Evolutionary conservation across 2,329 filamentous ascomycete species (phyloP).

Genomic region (Blastomyces emzantsi): DNA sequence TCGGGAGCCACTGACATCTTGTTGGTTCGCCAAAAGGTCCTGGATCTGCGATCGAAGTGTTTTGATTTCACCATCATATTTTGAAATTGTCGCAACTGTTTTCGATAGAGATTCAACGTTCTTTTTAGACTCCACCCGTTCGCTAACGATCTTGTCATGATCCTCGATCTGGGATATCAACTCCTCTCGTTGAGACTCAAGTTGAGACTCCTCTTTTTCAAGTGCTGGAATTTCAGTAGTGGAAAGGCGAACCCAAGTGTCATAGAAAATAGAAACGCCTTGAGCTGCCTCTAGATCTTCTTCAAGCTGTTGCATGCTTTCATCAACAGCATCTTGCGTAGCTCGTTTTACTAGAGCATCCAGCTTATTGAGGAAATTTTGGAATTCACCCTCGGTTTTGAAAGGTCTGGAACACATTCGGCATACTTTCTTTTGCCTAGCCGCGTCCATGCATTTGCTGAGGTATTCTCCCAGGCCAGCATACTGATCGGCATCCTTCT

Average conservation of each 20-base stretch:
- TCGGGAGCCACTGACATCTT: conserved; percentile 54
- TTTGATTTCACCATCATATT: conserved; percentile 61
- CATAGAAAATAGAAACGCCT: conserved; percentile 58
- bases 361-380: conserved; percentile 57
- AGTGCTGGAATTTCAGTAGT: conserved; percentile 60
- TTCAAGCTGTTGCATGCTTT: conserved; percentile 54
- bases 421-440: conserved; percentile 63
- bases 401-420: conserved; percentile 67
- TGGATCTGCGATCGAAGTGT: conserved; percentile 65
- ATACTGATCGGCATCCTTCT: conserved; percentile 58
- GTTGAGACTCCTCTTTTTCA: conserved; percentile 52
- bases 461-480: conserved; percentile 65
- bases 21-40: conserved; percentile 66
- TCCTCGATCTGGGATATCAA: conserved; percentile 56
- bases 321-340: conserved; percentile 49
- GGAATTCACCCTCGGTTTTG: conserved; percentile 49
- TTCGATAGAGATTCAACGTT: conserved; percentile 69
- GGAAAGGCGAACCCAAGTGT: conserved; percentile 62
- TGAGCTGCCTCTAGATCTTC: conserved; percentile 54
- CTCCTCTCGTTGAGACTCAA: conserved; percentile 53
- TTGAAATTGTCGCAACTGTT: conserved; percentile 65
- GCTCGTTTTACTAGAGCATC: conserved; percentile 45
- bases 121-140: conserved; percentile 54
- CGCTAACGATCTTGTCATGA: conserved; percentile 56
- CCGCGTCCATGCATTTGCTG: conserved; percentile 54